Percentiles rank a stretch among this genome's conserved stretches.
Conservation (phyloP, 2,329 filamentous ascomycete species). For the Balansia obtecta region DNA sequence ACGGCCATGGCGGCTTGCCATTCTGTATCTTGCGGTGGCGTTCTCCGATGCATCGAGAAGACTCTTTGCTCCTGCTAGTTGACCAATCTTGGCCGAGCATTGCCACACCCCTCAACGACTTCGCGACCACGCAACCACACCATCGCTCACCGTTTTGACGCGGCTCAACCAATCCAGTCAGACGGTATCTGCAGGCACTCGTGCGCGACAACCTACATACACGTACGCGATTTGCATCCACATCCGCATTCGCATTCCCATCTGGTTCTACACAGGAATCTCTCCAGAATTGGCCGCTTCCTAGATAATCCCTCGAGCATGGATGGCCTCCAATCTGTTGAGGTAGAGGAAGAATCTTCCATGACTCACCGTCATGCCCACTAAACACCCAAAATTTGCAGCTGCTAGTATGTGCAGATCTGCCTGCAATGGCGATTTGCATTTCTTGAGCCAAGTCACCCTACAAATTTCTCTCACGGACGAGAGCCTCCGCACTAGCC, state of each 20-base stretch:
- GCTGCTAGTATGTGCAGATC: not conserved
- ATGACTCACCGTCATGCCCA: not conserved
- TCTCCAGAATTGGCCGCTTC: not conserved
- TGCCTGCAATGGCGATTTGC: not conserved
- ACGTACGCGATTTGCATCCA: not conserved
- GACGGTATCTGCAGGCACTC: not conserved
- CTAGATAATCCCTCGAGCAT: not conserved
- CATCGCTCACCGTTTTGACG: conserved; percentile 6
- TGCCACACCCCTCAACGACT: conserved; percentile 1
- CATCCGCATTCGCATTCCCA: not conserved
- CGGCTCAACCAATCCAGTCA: not conserved
- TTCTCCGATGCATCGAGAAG: not conserved
- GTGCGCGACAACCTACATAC: too few relatives aligned
- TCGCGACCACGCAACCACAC: conserved; percentile 2
- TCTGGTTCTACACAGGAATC: not conserved
- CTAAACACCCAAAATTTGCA: too few relatives aligned
- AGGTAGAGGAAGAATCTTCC: not conserved
- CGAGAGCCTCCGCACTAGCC: not conserved
- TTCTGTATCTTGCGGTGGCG: conserved; percentile 2
- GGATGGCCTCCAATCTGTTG: not conserved
- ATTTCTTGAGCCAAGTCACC: not conserved
- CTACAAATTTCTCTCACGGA: not conserved
- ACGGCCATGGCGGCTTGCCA: conserved; percentile 1
- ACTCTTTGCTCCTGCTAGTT: not conserved
- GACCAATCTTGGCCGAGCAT: conserved; percentile 1